Evolutionary conservation across 2,329 filamentous ascomycete species (phyloP).

Genomic region (Penicillium sp.): DNA sequence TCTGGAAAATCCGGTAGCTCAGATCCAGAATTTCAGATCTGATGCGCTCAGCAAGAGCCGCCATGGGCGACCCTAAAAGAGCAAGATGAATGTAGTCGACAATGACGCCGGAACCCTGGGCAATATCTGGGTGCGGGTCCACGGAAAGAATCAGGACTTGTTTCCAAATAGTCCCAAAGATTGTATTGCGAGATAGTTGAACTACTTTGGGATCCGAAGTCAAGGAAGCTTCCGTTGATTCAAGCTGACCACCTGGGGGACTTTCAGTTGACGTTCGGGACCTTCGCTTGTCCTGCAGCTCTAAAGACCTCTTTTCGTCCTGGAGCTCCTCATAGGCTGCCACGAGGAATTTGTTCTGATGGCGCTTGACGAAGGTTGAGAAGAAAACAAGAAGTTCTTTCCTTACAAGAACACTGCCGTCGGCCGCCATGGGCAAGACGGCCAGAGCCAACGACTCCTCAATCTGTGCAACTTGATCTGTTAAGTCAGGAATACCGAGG

Average conservation of each 20-base stretch:
- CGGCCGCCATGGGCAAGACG: slow-evolving; percentile 82
- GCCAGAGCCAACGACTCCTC: slow-evolving; percentile 88
- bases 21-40: slow-evolving; percentile 58
- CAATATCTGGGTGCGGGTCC: slow-evolving; percentile 90
- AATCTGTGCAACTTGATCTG: slow-evolving; percentile 80
- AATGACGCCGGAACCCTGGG: slow-evolving; percentile 74
- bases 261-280: slow-evolving; percentile 40
- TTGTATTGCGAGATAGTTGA: slow-evolving; percentile 68
- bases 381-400: slow-evolving; percentile 92
- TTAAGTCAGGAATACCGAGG: slow-evolving; percentile 85
- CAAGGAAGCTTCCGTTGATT: slow-evolving; percentile 20
- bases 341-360: slow-evolving; percentile 87
- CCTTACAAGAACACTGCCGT: slow-evolving; percentile 89
- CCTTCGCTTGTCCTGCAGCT: slow-evolving; percentile 30
- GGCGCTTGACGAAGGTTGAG: slow-evolving; percentile 82
- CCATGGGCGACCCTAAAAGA: slow-evolving; percentile 70
- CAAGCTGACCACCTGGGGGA: slow-evolving; percentile 16
- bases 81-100: slow-evolving; percentile 78
- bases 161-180: slow-evolving; percentile 92
- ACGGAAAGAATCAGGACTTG: slow-evolving; percentile 84
- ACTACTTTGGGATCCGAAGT: slow-evolving; percentile 26
- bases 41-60: slow-evolving; percentile 60
- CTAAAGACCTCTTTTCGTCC: slow-evolving; percentile 69
- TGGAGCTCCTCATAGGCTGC: slow-evolving; percentile 84
- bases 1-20: slow-evolving; percentile 32